Evolutionary conservation across 2,329 filamentous ascomycete species (phyloP).

Genomic region (Alternaria novae-zelandiae): DNA sequence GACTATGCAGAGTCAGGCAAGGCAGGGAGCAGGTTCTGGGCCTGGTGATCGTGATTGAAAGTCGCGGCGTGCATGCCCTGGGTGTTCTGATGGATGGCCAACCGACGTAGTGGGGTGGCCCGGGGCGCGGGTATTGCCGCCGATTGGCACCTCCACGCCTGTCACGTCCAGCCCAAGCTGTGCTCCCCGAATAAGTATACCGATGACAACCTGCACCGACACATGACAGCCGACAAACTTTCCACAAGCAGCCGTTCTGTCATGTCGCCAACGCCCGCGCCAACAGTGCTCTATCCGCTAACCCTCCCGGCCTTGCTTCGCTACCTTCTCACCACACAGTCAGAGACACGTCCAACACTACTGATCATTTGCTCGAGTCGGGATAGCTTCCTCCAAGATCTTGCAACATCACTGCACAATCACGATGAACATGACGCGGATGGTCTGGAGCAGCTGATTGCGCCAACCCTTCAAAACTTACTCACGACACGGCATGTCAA

Average conservation of each 20-base stretch:
- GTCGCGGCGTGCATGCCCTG: slow-evolving; percentile 29
- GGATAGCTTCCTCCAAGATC: slow-evolving; percentile 67
- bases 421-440: slow-evolving; percentile 12
- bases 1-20: slow-evolving; percentile 37
- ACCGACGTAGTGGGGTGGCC: slow-evolving; percentile 7
- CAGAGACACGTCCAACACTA: slow-evolving; percentile 63
- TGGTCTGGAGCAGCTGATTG: slow-evolving; percentile 55
- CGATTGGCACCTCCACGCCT: slow-evolving; percentile 5
- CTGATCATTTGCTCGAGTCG: slow-evolving; percentile 74
- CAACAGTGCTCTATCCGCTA: slow-evolving; percentile 48
- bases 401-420: slow-evolving; percentile 58
- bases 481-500: slow-evolving; percentile 72
- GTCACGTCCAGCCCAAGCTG: neutral
- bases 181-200: slow-evolving; percentile 4
- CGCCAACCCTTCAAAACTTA: slow-evolving; percentile 72
- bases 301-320: slow-evolving; percentile 63
- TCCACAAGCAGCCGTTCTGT: neutral
- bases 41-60: slow-evolving; percentile 27
- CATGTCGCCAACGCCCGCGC: slow-evolving; percentile 28
- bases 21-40: slow-evolving; percentile 22
- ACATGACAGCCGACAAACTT: slow-evolving; percentile 11
- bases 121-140: slow-evolving; percentile 16
- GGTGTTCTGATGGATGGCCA: slow-evolving; percentile 14
- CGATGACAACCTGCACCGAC: slow-evolving; percentile 9
- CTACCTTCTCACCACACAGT: slow-evolving; percentile 62